Evolutionary conservation across 139 green algal genomes (phyloP).

Genomic region (Micromonas pusilla): DNA sequence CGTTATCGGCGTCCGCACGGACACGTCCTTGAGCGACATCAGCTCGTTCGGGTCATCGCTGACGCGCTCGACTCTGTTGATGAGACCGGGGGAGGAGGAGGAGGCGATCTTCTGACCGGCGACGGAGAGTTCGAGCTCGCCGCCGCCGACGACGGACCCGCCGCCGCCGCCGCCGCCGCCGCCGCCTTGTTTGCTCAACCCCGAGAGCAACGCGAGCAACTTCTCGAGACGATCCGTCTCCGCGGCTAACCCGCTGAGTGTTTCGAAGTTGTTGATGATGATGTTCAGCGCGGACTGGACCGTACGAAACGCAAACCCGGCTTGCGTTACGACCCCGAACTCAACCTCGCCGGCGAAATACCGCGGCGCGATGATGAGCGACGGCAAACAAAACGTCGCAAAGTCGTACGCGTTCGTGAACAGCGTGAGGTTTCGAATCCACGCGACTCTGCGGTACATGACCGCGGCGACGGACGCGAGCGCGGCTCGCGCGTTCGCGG

Average conservation of each 20-base stretch:
- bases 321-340: constrained; percentile 65
- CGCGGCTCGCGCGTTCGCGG: background rate
- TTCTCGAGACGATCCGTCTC: constrained; percentile 59
- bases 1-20: constrained; percentile 60
- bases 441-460: constrained; percentile 37
- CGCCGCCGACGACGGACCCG: too few relatives aligned
- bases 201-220: constrained; percentile 24
- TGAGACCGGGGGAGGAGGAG: constrained; percentile 39
- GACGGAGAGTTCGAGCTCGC: too few relatives aligned
- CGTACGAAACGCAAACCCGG: constrained; percentile 47
- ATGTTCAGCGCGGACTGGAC: constrained; percentile 54
- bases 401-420: constrained; percentile 54
- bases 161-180: too few relatives aligned
- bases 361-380: constrained; percentile 58
- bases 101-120: too few relatives aligned
- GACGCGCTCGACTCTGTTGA: too few relatives aligned
- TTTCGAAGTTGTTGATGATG: constrained; percentile 47
- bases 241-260: constrained; percentile 56
- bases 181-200: too few relatives aligned
- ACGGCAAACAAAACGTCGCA: constrained; percentile 70
- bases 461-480: constrained; percentile 30
- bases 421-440: constrained; percentile 32
- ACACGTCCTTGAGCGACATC: constrained; percentile 53
- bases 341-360: constrained; percentile 68
- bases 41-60: too few relatives aligned